Evolutionary conservation across 108 stramenopile genomes (phyloP), one percentile per base, ranked within the genome.

Genomic region (Skeletonema grethae): DNA sequence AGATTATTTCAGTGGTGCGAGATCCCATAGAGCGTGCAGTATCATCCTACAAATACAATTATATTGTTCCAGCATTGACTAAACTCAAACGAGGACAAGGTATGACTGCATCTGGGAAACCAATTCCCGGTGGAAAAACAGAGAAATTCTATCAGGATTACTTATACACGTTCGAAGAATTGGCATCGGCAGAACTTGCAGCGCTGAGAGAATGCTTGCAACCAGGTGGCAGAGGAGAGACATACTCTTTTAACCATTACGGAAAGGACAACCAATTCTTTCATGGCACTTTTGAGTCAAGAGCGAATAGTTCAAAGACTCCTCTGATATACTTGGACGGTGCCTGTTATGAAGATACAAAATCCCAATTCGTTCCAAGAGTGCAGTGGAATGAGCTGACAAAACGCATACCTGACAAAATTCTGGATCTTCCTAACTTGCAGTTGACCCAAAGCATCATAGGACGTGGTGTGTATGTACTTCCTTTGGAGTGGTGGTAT

Each of bases 401-500:
- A 43, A 69, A 59, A 48, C 32, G 81, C 20, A 41, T 87, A 62
- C 90, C 89, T 1, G 61, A 88, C 18, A 89, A 88, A 41, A 75
- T 89, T 13, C 72, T 95, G 6, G 53, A 74, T 34, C 29, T 84
- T 24, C 76, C 75, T 25, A 86, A 85, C 36, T 48, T 87, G 25
- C 87, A 88, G 38, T 50, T 95, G 67, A 76, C 71, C 6, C 91
- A 92, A 69, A 77, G 89, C 16, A 63, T 90, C n/a, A 76, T 95
- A 45, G 93, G 93, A 41, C 79, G 93, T 13, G 78, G 84, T 11
- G 50, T 92, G 10, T 95, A 92, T 58, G 70, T 79, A 11, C 70
- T 90, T 7, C 93, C 93, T 0, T 72, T 95, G 34, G 93, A 95
- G 63, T 95, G 93, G 93, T 95, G 93, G 93, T 95, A 92, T 48